Conservation (phyloP, 2,329 filamentous ascomycete genomes). For the Colletotrichum caudatum region DNA sequence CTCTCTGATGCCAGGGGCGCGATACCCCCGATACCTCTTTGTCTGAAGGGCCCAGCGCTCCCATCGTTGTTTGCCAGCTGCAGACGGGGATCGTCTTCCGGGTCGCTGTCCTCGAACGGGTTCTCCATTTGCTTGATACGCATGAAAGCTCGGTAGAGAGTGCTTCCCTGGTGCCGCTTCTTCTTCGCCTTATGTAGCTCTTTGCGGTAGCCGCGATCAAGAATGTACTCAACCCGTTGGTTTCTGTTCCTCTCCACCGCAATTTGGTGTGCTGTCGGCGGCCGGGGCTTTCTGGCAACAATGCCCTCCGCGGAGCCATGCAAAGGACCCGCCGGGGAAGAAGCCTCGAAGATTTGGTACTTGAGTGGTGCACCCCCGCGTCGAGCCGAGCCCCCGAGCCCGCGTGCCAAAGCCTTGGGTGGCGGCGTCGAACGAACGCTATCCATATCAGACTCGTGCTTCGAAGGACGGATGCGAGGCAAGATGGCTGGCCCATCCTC, state of each 20-base stretch:
- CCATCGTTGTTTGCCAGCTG: conserved; percentile 48
- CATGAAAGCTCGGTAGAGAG: conserved; percentile 74
- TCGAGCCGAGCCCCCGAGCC: conserved; percentile 48
- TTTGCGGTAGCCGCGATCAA: conserved; percentile 78
- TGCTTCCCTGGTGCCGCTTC: conserved; percentile 71
- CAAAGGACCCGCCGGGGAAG: conserved; percentile 68
- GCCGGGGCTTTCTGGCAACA: conserved; percentile 74
- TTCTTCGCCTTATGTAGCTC: conserved; percentile 74
- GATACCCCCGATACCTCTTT: conserved; percentile 72
- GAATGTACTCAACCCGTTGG: conserved; percentile 83
- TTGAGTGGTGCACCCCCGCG: conserved; percentile 63
- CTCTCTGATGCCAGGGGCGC: conserved; percentile 70
- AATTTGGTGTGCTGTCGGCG: conserved; percentile 84
- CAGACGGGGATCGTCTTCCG: conserved; percentile 61
- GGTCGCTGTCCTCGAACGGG: conserved; percentile 72
- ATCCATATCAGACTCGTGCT: conserved; percentile 65
- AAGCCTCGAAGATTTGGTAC: conserved; percentile 70
- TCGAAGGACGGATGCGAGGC: conserved; percentile 72
- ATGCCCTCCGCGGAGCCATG: conserved; percentile 66
- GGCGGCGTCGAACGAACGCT: conserved; percentile 60
- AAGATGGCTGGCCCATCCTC: conserved; percentile 70
- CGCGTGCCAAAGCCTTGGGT: conserved; percentile 49
- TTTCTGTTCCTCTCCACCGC: conserved; percentile 84
- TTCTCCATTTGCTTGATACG: conserved; percentile 69
- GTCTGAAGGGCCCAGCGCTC: conserved; percentile 59